phyloP scores from a whole-genome alignment of 106 monocot species.

The Hemerocallis citrina region DNA sequence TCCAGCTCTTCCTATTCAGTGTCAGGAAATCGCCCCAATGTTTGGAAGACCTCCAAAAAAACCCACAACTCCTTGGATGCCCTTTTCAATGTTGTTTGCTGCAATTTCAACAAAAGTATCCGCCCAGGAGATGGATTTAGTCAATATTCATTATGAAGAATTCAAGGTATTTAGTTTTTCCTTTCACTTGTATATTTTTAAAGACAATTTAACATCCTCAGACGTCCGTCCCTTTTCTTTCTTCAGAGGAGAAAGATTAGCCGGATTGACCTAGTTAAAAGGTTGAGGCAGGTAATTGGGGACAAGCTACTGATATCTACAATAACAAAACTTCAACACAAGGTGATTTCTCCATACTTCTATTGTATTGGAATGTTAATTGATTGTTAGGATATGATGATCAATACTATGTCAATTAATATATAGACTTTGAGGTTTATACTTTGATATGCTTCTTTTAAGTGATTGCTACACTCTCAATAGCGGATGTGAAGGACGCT shows the following conservation, averaged over 20 bases:
- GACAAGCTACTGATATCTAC: conserved; percentile 80
- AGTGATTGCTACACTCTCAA: no score
- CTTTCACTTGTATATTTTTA: neutral
- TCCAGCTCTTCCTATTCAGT: conserved; percentile 8
- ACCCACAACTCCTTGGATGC: conserved; percentile 82
- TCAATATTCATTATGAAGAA: conserved; percentile 62
- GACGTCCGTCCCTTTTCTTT: neutral
- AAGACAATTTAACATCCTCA: no score
- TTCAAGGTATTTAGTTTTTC: conserved; percentile 50
- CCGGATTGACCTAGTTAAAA: conserved; percentile 65
- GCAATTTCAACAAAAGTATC: conserved; percentile 80
- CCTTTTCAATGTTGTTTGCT: conserved; percentile 86
- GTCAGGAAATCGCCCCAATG: conserved; percentile 10
- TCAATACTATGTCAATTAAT: neutral
- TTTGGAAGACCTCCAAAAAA: conserved; percentile 17
- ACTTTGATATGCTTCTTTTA: neutral
- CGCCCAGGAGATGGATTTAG: conserved; percentile 61
- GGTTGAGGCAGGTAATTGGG: conserved; percentile 67
- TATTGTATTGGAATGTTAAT: neutral
- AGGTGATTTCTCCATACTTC: conserved; percentile 32
- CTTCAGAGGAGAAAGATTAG: conserved; percentile 53
- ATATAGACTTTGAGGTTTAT: neutral
- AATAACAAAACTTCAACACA: conserved; percentile 69
- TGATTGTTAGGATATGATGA: neutral
- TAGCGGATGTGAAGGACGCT: no score